Conservation (phyloP, 257 asterid species). For the Solanum medicagineum region DNA sequence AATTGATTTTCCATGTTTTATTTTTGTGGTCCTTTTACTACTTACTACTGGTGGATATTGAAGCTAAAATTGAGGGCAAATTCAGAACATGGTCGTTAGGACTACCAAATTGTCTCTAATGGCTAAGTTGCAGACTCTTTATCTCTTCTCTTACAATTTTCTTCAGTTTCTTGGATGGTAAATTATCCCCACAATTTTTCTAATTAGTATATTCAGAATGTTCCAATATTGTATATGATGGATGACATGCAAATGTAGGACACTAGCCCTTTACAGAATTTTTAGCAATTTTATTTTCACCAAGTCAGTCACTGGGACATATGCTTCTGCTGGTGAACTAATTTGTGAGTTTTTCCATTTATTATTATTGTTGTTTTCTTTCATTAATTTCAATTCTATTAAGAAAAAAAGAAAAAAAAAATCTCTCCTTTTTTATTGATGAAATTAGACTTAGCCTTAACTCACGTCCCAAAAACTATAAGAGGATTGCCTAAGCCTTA, state of each 20-base stretch:
- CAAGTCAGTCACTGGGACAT: conserved; percentile 43
- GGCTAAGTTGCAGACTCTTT: conserved; percentile 28
- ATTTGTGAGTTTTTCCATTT: conserved; percentile 37
- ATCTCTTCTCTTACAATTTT: conserved; percentile 60
- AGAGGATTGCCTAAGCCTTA: too few species aligned
- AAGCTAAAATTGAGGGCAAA: background rate
- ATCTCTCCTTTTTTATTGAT: background rate
- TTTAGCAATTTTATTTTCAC: conserved; percentile 33
- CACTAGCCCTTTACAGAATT: conserved; percentile 43
- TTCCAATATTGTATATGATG: background rate
- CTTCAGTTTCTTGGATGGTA: conserved; percentile 77
- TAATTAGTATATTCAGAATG: background rate
- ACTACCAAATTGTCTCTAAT: background rate
- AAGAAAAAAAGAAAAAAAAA: background rate
- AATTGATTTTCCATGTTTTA: background rate
- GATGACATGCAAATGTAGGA: conserved; percentile 27
- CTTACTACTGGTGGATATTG: background rate
- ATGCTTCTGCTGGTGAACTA: conserved; percentile 59
- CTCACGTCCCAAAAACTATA: too few species aligned
- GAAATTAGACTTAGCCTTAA: too few species aligned
- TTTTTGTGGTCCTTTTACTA: background rate
- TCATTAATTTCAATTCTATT: background rate
- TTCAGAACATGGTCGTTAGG: background rate
- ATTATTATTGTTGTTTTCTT: background rate
- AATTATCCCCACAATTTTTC: background rate